A percentile compares a stretch with the other conserved stretches of the same genome.
These are phyloP conservation scores for Penicillium sp. DNA, from an alignment of 2,329 filamentous ascomycete genomes.

Conservation along the genomic window DNA sequence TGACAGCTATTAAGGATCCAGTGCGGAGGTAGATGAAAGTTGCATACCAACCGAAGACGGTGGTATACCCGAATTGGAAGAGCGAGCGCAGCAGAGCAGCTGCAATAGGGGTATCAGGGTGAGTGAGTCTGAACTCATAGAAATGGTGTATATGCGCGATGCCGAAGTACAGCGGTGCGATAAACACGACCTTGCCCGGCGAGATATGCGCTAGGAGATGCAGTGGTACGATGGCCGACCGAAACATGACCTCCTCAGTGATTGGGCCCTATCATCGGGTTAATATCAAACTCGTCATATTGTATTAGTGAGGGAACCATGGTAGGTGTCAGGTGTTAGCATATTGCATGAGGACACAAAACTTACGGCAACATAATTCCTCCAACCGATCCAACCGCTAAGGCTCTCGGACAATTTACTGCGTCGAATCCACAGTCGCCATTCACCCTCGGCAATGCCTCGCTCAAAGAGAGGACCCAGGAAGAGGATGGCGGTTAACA, in stretches of 20 bases:
- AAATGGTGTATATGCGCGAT: constrained; percentile 94
- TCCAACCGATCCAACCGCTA: constrained; percentile 77
- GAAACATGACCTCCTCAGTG: constrained; percentile 93
- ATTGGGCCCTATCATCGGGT: constrained; percentile 68
- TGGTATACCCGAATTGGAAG: constrained; percentile 88
- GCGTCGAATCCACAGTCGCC: constrained; percentile 66
- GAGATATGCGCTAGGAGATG: constrained; percentile 72
- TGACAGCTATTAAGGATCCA: constrained; percentile 75
- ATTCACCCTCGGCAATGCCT: constrained; percentile 72
- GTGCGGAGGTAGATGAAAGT: constrained; percentile 88
- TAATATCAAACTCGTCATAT: constrained; percentile 7
- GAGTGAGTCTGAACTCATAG: constrained; percentile 86
- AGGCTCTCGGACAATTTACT: constrained; percentile 63
- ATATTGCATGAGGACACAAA: background rate
- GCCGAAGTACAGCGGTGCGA: constrained; percentile 87
- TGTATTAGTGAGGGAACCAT: background rate
- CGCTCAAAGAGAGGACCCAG: constrained; percentile 81
- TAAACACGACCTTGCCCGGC: constrained; percentile 67
- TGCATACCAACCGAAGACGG: constrained; percentile 89
- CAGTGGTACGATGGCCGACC: constrained; percentile 81
- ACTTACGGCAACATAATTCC: constrained; percentile 82
- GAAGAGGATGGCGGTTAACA: constrained; percentile 79
- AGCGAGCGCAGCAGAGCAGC: constrained; percentile 71
- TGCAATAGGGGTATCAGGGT: constrained; percentile 69
- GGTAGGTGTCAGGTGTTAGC: background rate